Evolutionary conservation across 768 basidiomycete genomes (phyloP).

Genomic region (Mycena polygramma): DNA sequence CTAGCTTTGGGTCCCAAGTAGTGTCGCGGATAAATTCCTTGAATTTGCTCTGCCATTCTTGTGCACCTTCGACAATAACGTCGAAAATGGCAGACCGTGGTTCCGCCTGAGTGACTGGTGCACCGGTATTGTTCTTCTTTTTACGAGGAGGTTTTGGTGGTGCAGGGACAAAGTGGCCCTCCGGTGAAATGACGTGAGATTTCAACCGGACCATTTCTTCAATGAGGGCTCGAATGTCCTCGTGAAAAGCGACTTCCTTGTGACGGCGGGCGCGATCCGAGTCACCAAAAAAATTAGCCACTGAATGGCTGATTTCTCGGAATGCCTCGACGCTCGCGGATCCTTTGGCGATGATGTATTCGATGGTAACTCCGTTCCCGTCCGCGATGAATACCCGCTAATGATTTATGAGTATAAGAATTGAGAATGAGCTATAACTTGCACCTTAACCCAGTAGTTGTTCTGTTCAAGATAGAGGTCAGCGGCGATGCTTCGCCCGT

Average conservation of each 20-base stretch:
- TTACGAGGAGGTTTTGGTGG: slow-evolving; percentile 24
- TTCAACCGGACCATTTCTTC: slow-evolving; percentile 37
- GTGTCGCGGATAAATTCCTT: slow-evolving; percentile 39
- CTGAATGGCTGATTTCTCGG: slow-evolving; percentile 38
- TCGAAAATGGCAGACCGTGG: slow-evolving; percentile 35
- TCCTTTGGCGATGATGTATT: slow-evolving; percentile 44
- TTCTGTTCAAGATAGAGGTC: slow-evolving; percentile 50
- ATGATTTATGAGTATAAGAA: neutral
- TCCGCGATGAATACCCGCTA: slow-evolving; percentile 43
- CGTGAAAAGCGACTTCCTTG: slow-evolving; percentile 40
- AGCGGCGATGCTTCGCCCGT: slow-evolving; percentile 42
- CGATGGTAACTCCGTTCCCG: slow-evolving; percentile 42
- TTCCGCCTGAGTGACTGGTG: neutral
- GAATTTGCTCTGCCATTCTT: slow-evolving; percentile 41
- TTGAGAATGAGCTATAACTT: neutral
- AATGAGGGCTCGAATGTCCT: slow-evolving; percentile 41
- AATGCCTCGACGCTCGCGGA: slow-evolving; percentile 49
- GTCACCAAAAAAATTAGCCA: slow-evolving; percentile 41
- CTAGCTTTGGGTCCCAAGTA: slow-evolving; percentile 41
- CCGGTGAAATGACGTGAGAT: slow-evolving; percentile 21
- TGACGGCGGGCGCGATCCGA: slow-evolving; percentile 37
- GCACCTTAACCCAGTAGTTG: slow-evolving; percentile 47
- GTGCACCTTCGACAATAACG: slow-evolving; percentile 34
- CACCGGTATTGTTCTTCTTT: slow-evolving; percentile 7
- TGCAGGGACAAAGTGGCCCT: slow-evolving; percentile 31